These are phyloP conservation scores for Oemleria cerasiformis DNA, from an alignment of 306 rosid genomes.

Conservation along the genomic window DNA sequence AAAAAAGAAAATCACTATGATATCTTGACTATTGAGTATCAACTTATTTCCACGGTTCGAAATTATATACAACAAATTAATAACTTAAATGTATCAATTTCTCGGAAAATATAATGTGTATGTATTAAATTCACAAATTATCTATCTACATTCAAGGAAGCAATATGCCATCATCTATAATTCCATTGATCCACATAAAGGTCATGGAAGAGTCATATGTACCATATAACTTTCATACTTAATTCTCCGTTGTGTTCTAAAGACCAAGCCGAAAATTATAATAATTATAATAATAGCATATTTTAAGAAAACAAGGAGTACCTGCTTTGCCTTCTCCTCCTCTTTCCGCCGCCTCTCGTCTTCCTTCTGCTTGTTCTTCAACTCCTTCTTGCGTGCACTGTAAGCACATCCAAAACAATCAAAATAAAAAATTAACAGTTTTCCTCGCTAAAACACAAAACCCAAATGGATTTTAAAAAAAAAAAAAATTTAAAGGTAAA, in stretches of 20 bases:
- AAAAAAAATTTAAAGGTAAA: background rate
- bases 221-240: background rate
- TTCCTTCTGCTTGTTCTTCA: constrained; percentile 66
- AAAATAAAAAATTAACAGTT: background rate
- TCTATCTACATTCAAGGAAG: background rate
- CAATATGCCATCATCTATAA: background rate
- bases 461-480: background rate
- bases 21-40: background rate
- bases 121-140: background rate
- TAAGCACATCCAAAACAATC: constrained; percentile 1
- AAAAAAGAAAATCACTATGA: background rate
- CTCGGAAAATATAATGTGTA: background rate
- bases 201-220: background rate
- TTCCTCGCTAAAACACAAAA: background rate
- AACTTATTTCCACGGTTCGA: background rate
- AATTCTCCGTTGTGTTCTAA: background rate
- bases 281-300: background rate
- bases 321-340: constrained; percentile 78
- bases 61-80: background rate
- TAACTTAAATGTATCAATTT: background rate
- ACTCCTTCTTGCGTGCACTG: constrained; percentile 78
- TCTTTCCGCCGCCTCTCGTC: constrained; percentile 70
- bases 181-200: background rate
- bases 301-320: background rate
- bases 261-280: background rate